phyloP scores from a whole-genome alignment of 1,284 basidiomycete genomes.

The Malassezia equina region DNA sequence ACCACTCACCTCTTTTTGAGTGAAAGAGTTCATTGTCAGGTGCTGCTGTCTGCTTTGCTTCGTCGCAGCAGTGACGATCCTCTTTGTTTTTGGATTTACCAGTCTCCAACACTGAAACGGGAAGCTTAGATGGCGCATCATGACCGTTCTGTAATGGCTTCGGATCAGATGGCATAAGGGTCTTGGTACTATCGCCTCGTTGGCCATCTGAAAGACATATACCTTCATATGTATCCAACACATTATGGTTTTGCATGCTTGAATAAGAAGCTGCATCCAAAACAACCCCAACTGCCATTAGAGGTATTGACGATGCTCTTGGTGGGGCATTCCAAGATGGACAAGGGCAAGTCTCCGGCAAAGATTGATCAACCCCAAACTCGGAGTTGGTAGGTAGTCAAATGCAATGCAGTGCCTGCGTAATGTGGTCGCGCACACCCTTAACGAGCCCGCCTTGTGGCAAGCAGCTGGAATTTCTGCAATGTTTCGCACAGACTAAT shows the following conservation, averaged over 20 bases:
- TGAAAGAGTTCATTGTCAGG: background rate
- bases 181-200: background rate
- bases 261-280: background rate
- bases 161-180: background rate
- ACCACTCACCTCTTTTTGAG: slow-evolving; percentile 20
- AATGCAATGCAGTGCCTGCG: background rate
- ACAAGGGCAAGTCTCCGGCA: background rate
- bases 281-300: background rate
- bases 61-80: background rate
- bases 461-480: background rate
- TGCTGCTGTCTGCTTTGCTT: background rate
- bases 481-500: background rate
- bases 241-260: background rate
- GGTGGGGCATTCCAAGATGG: background rate
- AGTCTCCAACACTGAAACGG: background rate
- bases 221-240: background rate
- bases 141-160: background rate
- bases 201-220: background rate
- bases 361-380: background rate
- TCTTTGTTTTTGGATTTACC: background rate
- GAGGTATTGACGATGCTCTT: background rate
- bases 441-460: background rate
- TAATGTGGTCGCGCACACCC: background rate
- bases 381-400: background rate
- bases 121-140: background rate